phyloP scores from a whole-genome alignment of 306 rosid species.

The Lupinus albus region DNA sequence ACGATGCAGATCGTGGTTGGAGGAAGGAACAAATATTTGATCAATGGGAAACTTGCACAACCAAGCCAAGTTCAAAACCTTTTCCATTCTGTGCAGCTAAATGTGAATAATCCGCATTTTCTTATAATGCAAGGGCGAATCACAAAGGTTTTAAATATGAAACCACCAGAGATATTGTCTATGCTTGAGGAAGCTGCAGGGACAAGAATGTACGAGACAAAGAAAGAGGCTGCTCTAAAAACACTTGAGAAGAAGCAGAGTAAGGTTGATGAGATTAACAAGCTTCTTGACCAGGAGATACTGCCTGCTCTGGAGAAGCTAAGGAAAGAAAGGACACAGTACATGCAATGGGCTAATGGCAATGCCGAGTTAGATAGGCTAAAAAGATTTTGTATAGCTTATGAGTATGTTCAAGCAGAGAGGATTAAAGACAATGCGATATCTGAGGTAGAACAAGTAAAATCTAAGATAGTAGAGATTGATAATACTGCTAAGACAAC shows the following conservation, averaged over 20 bases:
- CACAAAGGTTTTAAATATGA: constrained; percentile 97
- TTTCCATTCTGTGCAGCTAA: constrained; percentile 96
- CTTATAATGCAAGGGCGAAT: constrained; percentile 99
- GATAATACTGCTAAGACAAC: constrained; percentile 52
- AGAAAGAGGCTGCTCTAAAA: constrained; percentile 94
- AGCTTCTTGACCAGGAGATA: constrained; percentile 94
- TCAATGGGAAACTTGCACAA: constrained; percentile 97
- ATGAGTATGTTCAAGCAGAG: constrained; percentile 78
- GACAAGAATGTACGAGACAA: constrained; percentile 97
- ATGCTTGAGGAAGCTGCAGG: constrained; percentile 99
- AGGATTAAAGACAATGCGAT: constrained; percentile 74
- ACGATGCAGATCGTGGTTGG: constrained; percentile 89
- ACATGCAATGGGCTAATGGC: constrained; percentile 99
- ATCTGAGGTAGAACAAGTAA: constrained; percentile 73
- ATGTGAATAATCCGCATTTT: constrained; percentile 95
- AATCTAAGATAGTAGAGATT: constrained; percentile 66
- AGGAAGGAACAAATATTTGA: constrained; percentile 91
- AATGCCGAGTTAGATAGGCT: constrained; percentile 90
- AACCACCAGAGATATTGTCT: constrained; percentile 90
- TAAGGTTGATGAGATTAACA: constrained; percentile 95
- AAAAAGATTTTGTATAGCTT: constrained; percentile 84
- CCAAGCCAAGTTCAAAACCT: constrained; percentile 97
- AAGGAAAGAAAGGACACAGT: constrained; percentile 87
- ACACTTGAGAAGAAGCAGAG: constrained; percentile 98
- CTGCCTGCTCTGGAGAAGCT: constrained; percentile 95